Evolutionary conservation across 495 filamentous ascomycete species (phyloP).

Genomic region (Articulospora tetracladia): DNA sequence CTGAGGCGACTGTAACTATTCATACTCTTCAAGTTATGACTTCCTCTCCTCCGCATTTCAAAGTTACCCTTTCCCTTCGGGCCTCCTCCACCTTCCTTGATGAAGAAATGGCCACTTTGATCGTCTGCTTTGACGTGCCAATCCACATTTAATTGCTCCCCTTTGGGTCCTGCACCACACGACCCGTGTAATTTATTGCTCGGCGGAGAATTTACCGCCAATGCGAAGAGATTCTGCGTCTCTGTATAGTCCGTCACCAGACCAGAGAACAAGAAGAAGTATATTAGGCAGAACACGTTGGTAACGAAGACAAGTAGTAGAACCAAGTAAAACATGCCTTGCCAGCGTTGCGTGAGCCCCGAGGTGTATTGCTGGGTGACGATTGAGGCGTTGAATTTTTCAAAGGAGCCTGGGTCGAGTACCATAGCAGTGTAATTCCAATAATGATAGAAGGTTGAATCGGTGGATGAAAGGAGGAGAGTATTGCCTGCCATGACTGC

Average conservation of each 20-base stretch:
- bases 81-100: conserved; percentile 8
- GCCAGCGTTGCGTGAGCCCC: conserved; percentile 50
- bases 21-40: conserved; percentile 7
- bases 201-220: conserved; percentile 65
- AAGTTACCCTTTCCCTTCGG: not conserved
- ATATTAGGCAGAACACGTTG: conserved; percentile 54
- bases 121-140: conserved; percentile 46
- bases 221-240: conserved; percentile 64
- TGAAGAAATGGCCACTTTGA: conserved; percentile 10
- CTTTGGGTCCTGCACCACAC: conserved; percentile 61
- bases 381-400: conserved; percentile 55
- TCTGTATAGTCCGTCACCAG: conserved; percentile 75
- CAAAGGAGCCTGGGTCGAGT: conserved; percentile 33
- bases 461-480: conserved; percentile 46
- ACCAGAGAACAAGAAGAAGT: conserved; percentile 39
- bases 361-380: conserved; percentile 60
- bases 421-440: conserved; percentile 46
- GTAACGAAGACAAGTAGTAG: conserved; percentile 57
- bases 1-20: conserved; percentile 17
- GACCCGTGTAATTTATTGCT: conserved; percentile 49
- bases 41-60: conserved; percentile 1
- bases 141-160: conserved; percentile 46
- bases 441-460: conserved; percentile 51
- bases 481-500: conserved; percentile 64
- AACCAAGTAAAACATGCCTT: conserved; percentile 59